Conservation (phyloP, 305 asterid genomes). For the Euphrasia arctica region DNA sequence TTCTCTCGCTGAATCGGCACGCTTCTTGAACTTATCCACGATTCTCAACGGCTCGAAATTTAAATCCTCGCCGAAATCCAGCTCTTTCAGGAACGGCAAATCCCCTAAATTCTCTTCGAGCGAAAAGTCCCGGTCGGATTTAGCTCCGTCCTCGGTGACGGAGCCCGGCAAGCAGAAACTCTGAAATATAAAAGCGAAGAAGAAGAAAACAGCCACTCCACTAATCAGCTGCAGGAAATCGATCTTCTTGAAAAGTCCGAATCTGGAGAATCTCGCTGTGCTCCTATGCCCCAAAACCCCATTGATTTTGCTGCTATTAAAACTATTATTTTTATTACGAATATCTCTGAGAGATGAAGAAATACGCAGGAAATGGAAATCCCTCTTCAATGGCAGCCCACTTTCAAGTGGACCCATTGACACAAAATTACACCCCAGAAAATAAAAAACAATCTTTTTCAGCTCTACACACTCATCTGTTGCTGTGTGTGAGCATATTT, state of each 20-base stretch:
- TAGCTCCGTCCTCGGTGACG: conserved; percentile 42
- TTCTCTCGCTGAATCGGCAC: conserved; percentile 14
- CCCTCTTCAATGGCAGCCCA: conserved; percentile 65
- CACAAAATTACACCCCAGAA: conserved; percentile 34
- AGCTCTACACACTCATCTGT: not conserved
- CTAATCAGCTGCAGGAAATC: conserved; percentile 71
- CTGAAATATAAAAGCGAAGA: conserved; percentile 73
- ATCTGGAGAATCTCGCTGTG: conserved; percentile 92
- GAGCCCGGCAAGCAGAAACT: conserved; percentile 74
- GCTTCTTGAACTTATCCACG: conserved; percentile 55
- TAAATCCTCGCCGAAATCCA: conserved; percentile 81
- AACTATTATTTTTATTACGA: not conserved
- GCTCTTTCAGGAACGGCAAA: conserved; percentile 50
- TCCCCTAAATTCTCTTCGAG: conserved; percentile 34
- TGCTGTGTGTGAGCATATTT: conserved; percentile 11
- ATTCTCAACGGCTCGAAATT: conserved; percentile 60
- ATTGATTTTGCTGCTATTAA: conserved; percentile 3
- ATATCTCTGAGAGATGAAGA: conserved; percentile 42
- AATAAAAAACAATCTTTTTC: conserved; percentile 18
- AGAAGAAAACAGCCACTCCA: conserved; percentile 67
- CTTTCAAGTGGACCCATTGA: conserved; percentile 89
- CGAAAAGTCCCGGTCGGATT: conserved; percentile 37
- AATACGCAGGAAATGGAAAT: conserved; percentile 52
- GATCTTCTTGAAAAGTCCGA: conserved; percentile 55
- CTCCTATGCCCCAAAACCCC: conserved; percentile 28